A percentile compares a stretch with the other conserved stretches of the same genome.
phyloP scores from a whole-genome alignment of 1,284 basidiomycete genomes.

The Leccinum griseonigrum region DNA sequence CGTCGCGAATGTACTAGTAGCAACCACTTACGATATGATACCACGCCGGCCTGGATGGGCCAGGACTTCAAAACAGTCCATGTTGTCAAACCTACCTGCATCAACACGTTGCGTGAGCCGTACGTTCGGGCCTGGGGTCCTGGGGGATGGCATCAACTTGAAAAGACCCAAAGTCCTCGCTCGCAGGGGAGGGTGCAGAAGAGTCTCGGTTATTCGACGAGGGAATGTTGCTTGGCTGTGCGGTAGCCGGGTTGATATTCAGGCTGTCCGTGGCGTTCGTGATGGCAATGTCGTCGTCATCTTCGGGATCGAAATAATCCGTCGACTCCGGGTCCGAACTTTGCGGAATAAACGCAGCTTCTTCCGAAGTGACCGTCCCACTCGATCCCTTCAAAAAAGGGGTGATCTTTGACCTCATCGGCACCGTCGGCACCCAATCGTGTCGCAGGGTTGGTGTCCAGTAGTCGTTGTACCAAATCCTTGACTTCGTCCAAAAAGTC shows the following conservation, averaged over 20 bases:
- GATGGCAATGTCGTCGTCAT: slow-evolving; percentile 48
- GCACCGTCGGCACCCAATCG: slow-evolving; percentile 89
- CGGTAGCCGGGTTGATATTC: slow-evolving; percentile 39
- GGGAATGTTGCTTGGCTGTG: slow-evolving; percentile 47
- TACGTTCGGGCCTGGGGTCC: too few species aligned
- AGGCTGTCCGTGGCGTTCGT: slow-evolving; percentile 50
- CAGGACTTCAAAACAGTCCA: too few species aligned
- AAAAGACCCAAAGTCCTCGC: slow-evolving; percentile 92
- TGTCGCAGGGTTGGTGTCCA: slow-evolving; percentile 78
- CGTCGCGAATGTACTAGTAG: not conserved
- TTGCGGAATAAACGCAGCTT: slow-evolving; percentile 95
- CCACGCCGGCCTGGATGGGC: too few species aligned
- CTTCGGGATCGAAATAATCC: slow-evolving; percentile 90
- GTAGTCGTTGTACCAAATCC: slow-evolving; percentile 88
- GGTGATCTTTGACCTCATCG: slow-evolving; percentile 90
- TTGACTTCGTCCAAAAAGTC: slow-evolving; percentile 86
- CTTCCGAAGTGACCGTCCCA: slow-evolving; percentile 84
- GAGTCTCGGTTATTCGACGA: slow-evolving; percentile 44
- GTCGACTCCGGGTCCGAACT: slow-evolving; percentile 96
- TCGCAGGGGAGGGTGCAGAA: slow-evolving; percentile 42
- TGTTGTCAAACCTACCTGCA: too few species aligned
- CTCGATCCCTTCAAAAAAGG: slow-evolving; percentile 90
- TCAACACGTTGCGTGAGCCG: too few species aligned
- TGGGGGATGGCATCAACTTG: not conserved
- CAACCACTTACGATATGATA: not conserved